Evolutionary conservation across 1,139 yeast species (phyloP).

Genomic region (Magnusiomyces tetraspermus): DNA sequence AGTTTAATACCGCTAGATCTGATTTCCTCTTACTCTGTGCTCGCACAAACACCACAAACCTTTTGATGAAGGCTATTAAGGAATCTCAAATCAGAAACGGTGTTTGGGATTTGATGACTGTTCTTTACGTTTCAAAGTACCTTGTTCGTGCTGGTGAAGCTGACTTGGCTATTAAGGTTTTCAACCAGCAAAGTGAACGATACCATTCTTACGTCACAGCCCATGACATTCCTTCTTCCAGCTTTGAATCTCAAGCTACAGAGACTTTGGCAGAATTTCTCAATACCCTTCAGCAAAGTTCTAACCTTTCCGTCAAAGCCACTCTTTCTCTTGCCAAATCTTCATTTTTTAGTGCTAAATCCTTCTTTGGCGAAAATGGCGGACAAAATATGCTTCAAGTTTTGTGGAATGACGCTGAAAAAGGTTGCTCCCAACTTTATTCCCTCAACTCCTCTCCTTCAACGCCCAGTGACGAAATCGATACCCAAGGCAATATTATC

Average conservation of each 20-base stretch:
- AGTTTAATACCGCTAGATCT: conserved; percentile 20
- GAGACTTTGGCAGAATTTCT: conserved; percentile 17
- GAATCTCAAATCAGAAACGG: conserved; percentile 28
- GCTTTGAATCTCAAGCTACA: conserved; percentile 11
- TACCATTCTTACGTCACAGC: not conserved
- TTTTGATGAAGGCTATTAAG: conserved; percentile 26
- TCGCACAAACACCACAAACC: conserved; percentile 15
- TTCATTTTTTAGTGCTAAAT: conserved; percentile 18
- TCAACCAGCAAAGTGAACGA: conserved; percentile 18
- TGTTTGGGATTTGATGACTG: conserved; percentile 30
- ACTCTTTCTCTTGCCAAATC: conserved; percentile 19
- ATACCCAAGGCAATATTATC: conserved; percentile 5
- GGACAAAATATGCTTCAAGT: conserved; percentile 7
- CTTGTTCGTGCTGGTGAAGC: conserved; percentile 19
- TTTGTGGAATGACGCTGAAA: not conserved
- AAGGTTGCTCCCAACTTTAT: conserved; percentile 14
- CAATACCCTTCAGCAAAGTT: conserved; percentile 11
- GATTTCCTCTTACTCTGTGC: conserved; percentile 21
- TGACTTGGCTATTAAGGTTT: conserved; percentile 20
- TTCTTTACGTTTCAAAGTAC: conserved; percentile 19
- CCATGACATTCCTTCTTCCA: conserved; percentile 3
- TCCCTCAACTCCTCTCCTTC: conserved; percentile 13
- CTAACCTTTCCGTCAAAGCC: conserved; percentile 12
- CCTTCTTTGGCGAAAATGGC: conserved; percentile 19
- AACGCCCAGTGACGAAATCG: conserved; percentile 17